Evolutionary conservation across 371 early-diverging fungal genomes (phyloP).

Genomic region (Blakeslea trispora): DNA sequence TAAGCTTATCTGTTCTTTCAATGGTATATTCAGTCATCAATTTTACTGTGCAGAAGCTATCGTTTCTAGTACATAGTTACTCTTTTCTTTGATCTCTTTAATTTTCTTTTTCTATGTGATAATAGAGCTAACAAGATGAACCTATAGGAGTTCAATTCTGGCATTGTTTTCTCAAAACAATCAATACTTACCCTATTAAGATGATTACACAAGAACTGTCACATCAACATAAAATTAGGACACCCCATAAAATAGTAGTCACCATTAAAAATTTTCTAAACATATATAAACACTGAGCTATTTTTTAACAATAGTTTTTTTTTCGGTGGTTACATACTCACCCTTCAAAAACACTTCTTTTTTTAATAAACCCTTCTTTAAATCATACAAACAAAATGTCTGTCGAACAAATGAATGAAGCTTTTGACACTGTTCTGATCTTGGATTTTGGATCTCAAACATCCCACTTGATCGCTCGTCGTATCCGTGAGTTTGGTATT

Average conservation of each 20-base stretch:
- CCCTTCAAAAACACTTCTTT: constrained; percentile 16
- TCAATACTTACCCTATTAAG: too few relatives aligned
- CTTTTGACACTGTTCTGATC: constrained; percentile 96
- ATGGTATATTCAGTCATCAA: too few relatives aligned
- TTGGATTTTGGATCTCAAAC: constrained; percentile 98
- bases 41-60: too few relatives aligned
- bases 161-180: too few relatives aligned
- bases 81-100: too few relatives aligned
- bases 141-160: too few relatives aligned
- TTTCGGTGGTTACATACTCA: constrained; percentile 25
- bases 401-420: constrained; percentile 60
- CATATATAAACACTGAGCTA: background rate
- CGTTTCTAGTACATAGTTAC: too few relatives aligned
- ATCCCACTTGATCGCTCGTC: constrained; percentile 95
- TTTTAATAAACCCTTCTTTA: constrained; percentile 12
- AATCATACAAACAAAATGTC: constrained; percentile 15
- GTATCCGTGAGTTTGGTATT: constrained; percentile 94
- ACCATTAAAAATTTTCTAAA: background rate
- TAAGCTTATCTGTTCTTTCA: too few relatives aligned
- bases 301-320: background rate
- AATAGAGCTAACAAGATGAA: too few relatives aligned
- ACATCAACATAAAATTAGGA: background rate
- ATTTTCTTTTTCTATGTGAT: too few relatives aligned
- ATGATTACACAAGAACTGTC: background rate
- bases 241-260: background rate